Evolutionary conservation across 2,329 filamentous ascomycete species (phyloP), one percentile per base, ranked within the genome.

Genomic region (Peltaster fructicola): DNA sequence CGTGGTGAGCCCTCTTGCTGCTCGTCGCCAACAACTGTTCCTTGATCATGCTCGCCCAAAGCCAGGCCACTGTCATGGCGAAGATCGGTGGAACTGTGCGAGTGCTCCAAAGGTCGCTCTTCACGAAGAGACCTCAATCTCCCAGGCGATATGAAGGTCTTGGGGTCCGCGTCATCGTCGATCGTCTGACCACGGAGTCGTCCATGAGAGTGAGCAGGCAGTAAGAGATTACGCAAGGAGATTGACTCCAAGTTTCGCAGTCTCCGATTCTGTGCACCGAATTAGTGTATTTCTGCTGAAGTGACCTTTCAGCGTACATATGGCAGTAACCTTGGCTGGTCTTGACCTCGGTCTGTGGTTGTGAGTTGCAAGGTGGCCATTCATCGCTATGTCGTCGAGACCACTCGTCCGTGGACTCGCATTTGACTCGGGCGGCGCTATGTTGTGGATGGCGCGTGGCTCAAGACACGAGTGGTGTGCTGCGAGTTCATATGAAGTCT

Each of bases 231-330:
- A 30, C 85, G 79, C 25, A 93, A 57, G 28, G 78, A 85, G 39
- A 95, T 69, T 37, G 80, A 81, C 41, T 79, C 73, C 4, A 93
- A 65, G 57, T 93, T 84, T 27, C 85, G 73, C 26, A 95, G 62
- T 49, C 76, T 82, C 48, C 82, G 78, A 50, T 92, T 93, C 63
- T 88, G 23, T 17, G 10, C 10, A 6, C 23, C 13, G 21, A 14
- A 25, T 20, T 22, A 10, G 8, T 6, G 14, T 13, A 24, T 17
- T 7, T 22, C 7, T 11, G 6, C n/a, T 20, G 4, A 20, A 10
- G 5, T 18, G 16, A 16, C 23, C 12, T 27, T 14, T 23, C 20
- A 9, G 32, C 41, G 25, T 51, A 63, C 61, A 44, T 53, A 61
- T 39, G 62, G 52, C 36, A 63, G 55, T 20, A 66, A 51, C 53